Base-by-base conservation (phyloP, 768 basidiomycete genomes). In the Mycena indigotica region DNA sequence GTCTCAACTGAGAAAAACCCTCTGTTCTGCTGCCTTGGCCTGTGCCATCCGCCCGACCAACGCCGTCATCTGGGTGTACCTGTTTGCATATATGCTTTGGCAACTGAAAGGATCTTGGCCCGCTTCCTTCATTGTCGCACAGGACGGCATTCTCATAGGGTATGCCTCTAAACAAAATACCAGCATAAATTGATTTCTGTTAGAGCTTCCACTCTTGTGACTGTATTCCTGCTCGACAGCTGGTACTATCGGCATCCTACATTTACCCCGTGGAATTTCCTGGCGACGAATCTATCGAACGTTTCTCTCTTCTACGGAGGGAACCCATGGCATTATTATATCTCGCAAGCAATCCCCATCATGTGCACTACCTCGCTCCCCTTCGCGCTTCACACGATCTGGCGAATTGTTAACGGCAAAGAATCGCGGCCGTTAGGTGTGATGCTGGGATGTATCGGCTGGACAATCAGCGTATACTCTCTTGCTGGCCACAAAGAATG, bases 401-500 rank as follows among this genome's bases (percentile, higher is more conserved):
- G 78, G 75, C 71, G 50, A 38, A 69, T 70, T 16, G 28, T 74
- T 30, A 63, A 54, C 16, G 63, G 65, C 24, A 62, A 62, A 24
- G 68, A 69, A 44, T 64, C 75, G 48, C 63, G 65, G 3, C 69
- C 73, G 2, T 60, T 80, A 24, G 71, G 64, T 40, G 76, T 73
- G 19, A 77, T 93, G 67, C 70, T 85, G 0, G 74, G 72, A 2
- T 72, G 78, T 24, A 63, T 88, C 2, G 60, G 74, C 19, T 93
- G 90, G 88, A 85, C 88, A 0, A 69, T 87, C 28, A 65, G 67
- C 2, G 69, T 89, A 5, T 94, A 92, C 69, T 98, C 96, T 6
- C 59, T 89, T 3, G 80, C 90, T 2, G 88, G 89, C 1, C 97
- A 99, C 76, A 98, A 98, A 66, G 97, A 99, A 78, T 98, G 95